Evolutionary conservation across 2,329 filamentous ascomycete genomes (phyloP).

Genomic region (Ophiostoma quercus): DNA sequence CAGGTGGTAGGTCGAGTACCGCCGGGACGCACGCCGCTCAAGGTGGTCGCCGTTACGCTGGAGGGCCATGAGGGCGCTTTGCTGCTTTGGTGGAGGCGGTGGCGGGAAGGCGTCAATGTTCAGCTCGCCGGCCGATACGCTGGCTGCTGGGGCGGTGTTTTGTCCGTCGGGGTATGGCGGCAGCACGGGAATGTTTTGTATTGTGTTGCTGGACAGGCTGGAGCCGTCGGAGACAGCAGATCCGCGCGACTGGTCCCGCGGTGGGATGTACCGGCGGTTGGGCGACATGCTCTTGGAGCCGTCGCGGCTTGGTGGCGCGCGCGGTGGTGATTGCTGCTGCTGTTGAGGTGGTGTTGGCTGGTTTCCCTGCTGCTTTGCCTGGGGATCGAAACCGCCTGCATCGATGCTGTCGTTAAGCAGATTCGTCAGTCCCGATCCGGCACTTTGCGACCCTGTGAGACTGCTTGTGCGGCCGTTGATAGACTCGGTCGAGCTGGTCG

Average conservation of each 20-base stretch:
- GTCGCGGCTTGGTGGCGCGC: constrained; percentile 30
- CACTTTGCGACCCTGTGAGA: constrained; percentile 55
- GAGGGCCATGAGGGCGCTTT: constrained; percentile 82
- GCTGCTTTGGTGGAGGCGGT: constrained; percentile 66
- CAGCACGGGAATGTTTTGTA: constrained; percentile 71
- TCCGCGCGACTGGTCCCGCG: constrained; percentile 48
- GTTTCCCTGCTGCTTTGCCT: not conserved
- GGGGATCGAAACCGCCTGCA: constrained; percentile 40
- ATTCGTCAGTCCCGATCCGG: constrained; percentile 52
- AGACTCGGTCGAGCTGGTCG: constrained; percentile 37
- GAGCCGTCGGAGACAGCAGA: constrained; percentile 57
- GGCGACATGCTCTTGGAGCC: constrained; percentile 40
- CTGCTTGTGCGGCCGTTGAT: constrained; percentile 42
- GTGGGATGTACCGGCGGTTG: constrained; percentile 43
- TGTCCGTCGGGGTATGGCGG: constrained; percentile 62
- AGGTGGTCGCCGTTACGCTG: constrained; percentile 81
- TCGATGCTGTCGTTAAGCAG: constrained; percentile 57
- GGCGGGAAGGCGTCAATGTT: constrained; percentile 64
- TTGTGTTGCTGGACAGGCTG: constrained; percentile 65
- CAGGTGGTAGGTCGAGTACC: constrained; percentile 96
- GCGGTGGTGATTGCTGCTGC: constrained; percentile 31
- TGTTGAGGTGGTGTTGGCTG: constrained; percentile 32
- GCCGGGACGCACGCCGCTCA: constrained; percentile 82
- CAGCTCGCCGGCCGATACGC: constrained; percentile 43
- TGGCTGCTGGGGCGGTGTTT: constrained; percentile 46